Conservation (phyloP, 805 yeast genomes). For the Monosporozyma siamensis region DNA sequence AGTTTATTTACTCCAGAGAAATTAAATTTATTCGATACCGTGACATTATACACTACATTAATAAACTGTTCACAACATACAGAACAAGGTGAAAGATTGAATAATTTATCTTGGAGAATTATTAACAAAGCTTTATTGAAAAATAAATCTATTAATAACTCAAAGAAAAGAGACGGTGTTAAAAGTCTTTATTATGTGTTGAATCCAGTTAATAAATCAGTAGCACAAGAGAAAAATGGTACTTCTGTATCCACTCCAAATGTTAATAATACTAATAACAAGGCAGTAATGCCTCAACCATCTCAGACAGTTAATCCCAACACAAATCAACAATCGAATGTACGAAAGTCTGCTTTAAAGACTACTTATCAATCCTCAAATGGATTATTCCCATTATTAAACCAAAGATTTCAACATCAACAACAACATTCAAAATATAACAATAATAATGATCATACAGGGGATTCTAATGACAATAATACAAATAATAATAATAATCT, state of each 20-base stretch:
- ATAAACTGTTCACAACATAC: constrained; percentile 16
- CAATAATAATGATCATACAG: constrained; percentile 1
- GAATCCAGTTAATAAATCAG: constrained; percentile 10
- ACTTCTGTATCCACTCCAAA: neutral
- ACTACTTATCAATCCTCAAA: constrained; percentile 1
- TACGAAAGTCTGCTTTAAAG: neutral
- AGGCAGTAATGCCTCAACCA: no score
- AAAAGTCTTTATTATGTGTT: constrained; percentile 25
- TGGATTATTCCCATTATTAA: constrained; percentile 3
- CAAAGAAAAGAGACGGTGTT: constrained; percentile 30
- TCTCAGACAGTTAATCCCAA: no score
- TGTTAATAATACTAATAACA: neutral
- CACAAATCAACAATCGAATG: neutral
- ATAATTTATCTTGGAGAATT: constrained; percentile 29
- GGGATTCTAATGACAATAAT: neutral
- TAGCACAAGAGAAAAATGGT: neutral
- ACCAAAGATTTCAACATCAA: constrained; percentile 1
- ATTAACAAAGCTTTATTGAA: constrained; percentile 24
- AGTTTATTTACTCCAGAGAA: constrained; percentile 27
- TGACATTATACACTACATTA: constrained; percentile 25
- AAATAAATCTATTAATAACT: constrained; percentile 19
- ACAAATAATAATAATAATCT: neutral
- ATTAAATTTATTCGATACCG: constrained; percentile 23
- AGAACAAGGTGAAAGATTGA: constrained; percentile 29
- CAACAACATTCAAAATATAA: neutral